A percentile compares a stretch with the other conserved stretches of the same genome.
phyloP scores from a whole-genome alignment of 176 grass and related monocot species.

The Melocanna baccifera region DNA sequence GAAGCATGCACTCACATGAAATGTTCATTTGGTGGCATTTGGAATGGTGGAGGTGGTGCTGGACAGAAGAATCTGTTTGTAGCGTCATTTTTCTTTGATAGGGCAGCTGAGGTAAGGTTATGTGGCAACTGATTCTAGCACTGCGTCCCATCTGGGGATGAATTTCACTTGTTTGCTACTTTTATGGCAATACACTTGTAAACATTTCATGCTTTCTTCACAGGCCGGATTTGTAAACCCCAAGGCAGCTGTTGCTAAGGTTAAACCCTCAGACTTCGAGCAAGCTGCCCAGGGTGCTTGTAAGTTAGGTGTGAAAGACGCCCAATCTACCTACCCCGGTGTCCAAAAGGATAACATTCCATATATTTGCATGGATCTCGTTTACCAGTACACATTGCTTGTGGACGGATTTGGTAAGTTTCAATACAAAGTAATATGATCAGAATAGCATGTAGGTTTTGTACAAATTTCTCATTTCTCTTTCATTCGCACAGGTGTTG shows the following conservation, averaged over 20 bases:
- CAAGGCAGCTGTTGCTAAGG: conserved; percentile 58
- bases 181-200: neutral
- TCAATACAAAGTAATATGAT: conserved; percentile 4
- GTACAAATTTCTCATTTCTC: neutral
- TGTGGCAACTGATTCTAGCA: neutral
- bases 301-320: conserved; percentile 65
- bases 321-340: conserved; percentile 47
- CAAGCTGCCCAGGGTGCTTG: conserved; percentile 79
- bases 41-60: conserved; percentile 95
- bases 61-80: conserved; percentile 98
- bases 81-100: conserved; percentile 97
- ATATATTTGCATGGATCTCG: conserved; percentile 94
- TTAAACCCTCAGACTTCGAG: conserved; percentile 75
- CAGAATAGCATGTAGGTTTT: neutral
- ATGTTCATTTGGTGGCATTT: conserved; percentile 94
- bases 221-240: conserved; percentile 89
- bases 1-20: conserved; percentile 93
- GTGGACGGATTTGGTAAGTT: conserved; percentile 80
- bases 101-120: conserved; percentile 81
- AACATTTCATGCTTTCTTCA: neutral
- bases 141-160: neutral
- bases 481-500: conserved; percentile 50
- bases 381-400: conserved; percentile 91
- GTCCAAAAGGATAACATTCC: conserved; percentile 71
- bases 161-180: conserved; percentile 4